These are phyloP conservation scores for Dactylonectria macrodidyma DNA, from an alignment of 2,329 filamentous ascomycete genomes.

Conservation along the genomic window DNA sequence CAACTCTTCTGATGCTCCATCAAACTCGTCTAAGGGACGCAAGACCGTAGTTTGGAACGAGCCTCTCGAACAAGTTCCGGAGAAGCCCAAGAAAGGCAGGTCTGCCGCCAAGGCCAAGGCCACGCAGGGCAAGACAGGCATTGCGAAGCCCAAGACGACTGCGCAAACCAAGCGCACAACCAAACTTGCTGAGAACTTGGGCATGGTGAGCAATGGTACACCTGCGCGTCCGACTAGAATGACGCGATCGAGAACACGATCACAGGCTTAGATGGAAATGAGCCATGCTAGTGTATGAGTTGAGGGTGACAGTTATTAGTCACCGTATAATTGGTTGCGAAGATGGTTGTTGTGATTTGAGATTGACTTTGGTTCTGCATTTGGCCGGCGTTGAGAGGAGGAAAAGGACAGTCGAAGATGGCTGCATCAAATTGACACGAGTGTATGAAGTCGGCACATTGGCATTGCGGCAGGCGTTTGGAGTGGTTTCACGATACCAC, in stretches of 20 bases:
- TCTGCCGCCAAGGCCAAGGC: constrained; percentile 42
- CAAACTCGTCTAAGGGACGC: constrained; percentile 34
- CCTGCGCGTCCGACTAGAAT: constrained; percentile 52
- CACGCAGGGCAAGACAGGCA: constrained; percentile 45
- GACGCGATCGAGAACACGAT: constrained; percentile 50
- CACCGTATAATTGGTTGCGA: background rate
- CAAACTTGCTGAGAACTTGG: constrained; percentile 51
- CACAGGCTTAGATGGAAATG: constrained; percentile 35
- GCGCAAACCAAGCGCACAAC: constrained; percentile 46
- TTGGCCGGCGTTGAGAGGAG: constrained; percentile 5
- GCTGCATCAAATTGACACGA: constrained; percentile 28
- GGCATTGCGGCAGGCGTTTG: constrained; percentile 38
- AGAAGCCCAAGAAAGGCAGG: constrained; percentile 44
- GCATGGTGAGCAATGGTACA: constrained; percentile 54
- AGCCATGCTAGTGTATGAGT: background rate
- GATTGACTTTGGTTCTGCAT: background rate
- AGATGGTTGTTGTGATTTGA: background rate
- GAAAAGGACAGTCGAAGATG: background rate
- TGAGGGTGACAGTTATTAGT: background rate
- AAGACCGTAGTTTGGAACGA: constrained; percentile 55
- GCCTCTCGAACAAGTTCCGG: constrained; percentile 50
- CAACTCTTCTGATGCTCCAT: constrained; percentile 27
- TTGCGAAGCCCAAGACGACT: constrained; percentile 49
- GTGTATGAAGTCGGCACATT: constrained; percentile 22
- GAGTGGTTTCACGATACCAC: constrained; percentile 39